Evolutionary conservation across 2,329 filamentous ascomycete genomes (phyloP).

Genomic region (Herpotrichia juniperi): DNA sequence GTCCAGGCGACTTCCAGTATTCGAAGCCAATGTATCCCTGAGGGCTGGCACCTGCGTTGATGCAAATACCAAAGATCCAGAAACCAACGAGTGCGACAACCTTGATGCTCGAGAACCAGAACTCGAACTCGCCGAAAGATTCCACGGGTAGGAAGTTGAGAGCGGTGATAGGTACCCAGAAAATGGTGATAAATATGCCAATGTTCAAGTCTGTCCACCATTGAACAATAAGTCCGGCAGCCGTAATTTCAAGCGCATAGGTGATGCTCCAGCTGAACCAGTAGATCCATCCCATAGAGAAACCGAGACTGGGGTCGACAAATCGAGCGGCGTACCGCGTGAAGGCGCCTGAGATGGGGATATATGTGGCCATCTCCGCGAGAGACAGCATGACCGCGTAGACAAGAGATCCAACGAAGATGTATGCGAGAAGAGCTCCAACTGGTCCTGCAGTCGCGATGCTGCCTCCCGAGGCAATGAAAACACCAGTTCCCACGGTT

Average conservation of each 20-base stretch:
- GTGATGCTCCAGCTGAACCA: conserved; percentile 81
- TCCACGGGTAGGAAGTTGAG: conserved; percentile 75
- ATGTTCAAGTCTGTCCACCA: conserved; percentile 72
- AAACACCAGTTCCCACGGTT: conserved; percentile 60
- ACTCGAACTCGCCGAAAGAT: conserved; percentile 78
- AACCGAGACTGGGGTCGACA: conserved; percentile 73
- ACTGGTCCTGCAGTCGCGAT: conserved; percentile 56
- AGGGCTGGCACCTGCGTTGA: conserved; percentile 73
- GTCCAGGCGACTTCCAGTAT: conserved; percentile 72
- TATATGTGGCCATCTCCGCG: conserved; percentile 75
- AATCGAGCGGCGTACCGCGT: conserved; percentile 78
- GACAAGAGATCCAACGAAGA: conserved; percentile 69
- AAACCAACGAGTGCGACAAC: conserved; percentile 77
- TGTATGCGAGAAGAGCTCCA: conserved; percentile 54
- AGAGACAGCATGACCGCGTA: conserved; percentile 73
- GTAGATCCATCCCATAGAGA: conserved; percentile 83
- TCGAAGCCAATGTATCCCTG: conserved; percentile 77
- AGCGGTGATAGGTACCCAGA: conserved; percentile 71
- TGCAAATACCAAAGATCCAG: conserved; percentile 76
- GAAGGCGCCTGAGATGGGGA: conserved; percentile 78
- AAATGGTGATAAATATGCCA: conserved; percentile 74
- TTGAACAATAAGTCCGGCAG: conserved; percentile 75
- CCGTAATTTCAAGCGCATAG: conserved; percentile 74
- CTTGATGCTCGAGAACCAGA: conserved; percentile 80
- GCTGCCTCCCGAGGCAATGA: conserved; percentile 57